Evolutionary conservation across 768 basidiomycete species (phyloP).

Genomic region (Podaxis carcinomalis): DNA sequence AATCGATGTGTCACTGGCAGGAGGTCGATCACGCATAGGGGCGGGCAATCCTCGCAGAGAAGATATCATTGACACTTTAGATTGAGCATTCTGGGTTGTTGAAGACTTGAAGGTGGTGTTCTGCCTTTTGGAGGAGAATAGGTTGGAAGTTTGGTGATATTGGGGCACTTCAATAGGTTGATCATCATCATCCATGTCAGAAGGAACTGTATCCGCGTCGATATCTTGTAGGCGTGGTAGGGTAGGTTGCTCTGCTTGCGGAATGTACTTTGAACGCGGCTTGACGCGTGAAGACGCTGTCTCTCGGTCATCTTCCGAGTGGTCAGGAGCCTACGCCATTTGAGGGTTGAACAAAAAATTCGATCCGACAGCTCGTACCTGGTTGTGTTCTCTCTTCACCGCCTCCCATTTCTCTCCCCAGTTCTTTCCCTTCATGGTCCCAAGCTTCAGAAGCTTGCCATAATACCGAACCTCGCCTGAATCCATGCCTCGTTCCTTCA

Average conservation of each 20-base stretch:
- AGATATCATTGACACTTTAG: background rate
- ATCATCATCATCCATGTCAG: constrained; percentile 1
- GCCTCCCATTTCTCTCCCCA: constrained; percentile 82
- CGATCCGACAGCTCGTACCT: constrained; percentile 19
- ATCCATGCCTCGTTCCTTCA: constrained; percentile 72
- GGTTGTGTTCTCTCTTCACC: constrained; percentile 56
- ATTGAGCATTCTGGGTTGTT: background rate
- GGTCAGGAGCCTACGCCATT: background rate
- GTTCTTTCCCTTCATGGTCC: constrained; percentile 71
- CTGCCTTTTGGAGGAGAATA: background rate
- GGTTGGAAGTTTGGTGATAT: constrained; percentile 1
- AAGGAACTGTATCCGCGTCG: constrained; percentile 4
- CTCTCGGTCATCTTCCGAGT: background rate
- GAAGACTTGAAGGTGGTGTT: background rate
- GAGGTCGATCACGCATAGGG: background rate
- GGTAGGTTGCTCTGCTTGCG: background rate
- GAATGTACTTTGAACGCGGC: background rate
- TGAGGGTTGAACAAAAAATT: constrained; percentile 8
- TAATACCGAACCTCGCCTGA: constrained; percentile 80
- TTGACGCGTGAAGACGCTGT: constrained; percentile 11
- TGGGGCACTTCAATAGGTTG: background rate
- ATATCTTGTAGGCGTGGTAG: constrained; percentile 4
- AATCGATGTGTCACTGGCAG: background rate
- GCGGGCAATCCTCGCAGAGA: background rate
- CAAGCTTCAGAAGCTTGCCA: constrained; percentile 76